Evolutionary conservation across 129 eudicot genomes (phyloP).

Genomic region (Artemisia tridentata): DNA sequence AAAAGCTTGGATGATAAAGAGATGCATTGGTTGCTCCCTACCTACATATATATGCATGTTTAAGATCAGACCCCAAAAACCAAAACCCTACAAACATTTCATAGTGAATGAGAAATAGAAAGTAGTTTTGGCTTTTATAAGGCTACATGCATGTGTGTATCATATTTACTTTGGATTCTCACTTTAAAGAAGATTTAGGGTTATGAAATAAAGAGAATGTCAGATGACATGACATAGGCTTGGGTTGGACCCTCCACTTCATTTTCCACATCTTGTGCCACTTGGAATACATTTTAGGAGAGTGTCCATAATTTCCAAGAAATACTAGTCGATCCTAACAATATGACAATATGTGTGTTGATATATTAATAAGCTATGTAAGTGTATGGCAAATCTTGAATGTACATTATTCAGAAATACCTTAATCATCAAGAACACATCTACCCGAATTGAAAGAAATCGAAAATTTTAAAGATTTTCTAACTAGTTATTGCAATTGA

Average conservation of each 20-base stretch:
- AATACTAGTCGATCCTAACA: background rate
- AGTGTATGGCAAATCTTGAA: no score
- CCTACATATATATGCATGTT: slow-evolving; percentile 16
- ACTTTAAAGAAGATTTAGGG: slow-evolving; percentile 33
- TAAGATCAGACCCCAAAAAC: slow-evolving; percentile 16
- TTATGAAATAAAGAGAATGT: slow-evolving; percentile 38
- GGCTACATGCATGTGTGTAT: slow-evolving; percentile 18
- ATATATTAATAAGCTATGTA: no score
- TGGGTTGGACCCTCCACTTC: slow-evolving; percentile 31
- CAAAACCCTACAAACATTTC: slow-evolving; percentile 35
- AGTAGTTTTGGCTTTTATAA: slow-evolving; percentile 52
- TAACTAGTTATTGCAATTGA: background rate
- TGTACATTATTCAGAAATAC: no score
- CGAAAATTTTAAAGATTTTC: background rate
- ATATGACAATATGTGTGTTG: background rate
- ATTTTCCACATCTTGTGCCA: slow-evolving; percentile 35
- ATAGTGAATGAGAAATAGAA: slow-evolving; percentile 41
- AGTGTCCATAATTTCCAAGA: slow-evolving; percentile 23
- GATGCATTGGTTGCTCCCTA: slow-evolving; percentile 42
- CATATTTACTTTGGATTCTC: slow-evolving; percentile 49
- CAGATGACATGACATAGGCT: slow-evolving; percentile 35
- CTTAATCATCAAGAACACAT: no score
- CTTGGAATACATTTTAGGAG: slow-evolving; percentile 26
- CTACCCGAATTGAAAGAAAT: no score
- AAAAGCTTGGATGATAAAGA: slow-evolving; percentile 33